Conservation (phyloP, 2,329 filamentous ascomycete species). For the Colletotrichum sp. region DNA sequence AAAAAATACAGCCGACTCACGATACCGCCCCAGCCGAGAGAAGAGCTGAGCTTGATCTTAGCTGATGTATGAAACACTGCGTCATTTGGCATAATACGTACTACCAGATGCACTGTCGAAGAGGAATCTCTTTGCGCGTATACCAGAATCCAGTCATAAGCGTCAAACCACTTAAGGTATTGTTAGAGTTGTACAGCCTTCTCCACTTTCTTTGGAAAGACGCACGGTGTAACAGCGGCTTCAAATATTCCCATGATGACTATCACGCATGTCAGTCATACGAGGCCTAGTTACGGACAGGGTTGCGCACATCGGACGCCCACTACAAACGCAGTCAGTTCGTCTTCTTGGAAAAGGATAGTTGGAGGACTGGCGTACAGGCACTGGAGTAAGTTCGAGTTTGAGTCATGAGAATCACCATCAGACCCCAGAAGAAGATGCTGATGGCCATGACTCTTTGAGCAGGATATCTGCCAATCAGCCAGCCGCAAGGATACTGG, state of each 20-base stretch:
- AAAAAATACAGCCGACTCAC: conserved; percentile 1
- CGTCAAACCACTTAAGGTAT: rapidly evolving
- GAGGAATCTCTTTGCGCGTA: conserved; percentile 35
- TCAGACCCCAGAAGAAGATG: conserved; percentile 28
- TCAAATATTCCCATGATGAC: background rate
- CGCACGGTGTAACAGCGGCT: background rate
- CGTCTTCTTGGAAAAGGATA: rapidly evolving
- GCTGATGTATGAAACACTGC: background rate
- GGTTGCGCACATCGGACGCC: background rate
- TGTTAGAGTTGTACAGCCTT: background rate
- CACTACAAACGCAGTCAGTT: background rate
- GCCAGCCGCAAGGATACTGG: conserved; percentile 43
- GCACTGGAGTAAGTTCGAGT: conserved; percentile 29
- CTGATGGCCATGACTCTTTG: conserved; percentile 33
- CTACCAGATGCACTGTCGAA: conserved; percentile 39
- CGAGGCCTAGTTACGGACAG: rapidly evolving
- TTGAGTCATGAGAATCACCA: conserved; percentile 36
- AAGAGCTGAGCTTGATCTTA: conserved; percentile 2
- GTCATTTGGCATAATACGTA: background rate
- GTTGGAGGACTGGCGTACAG: conserved; percentile 12
- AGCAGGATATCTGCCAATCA: conserved; percentile 39
- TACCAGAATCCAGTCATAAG: conserved; percentile 36
- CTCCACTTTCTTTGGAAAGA: rapidly evolving
- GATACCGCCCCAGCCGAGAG: conserved; percentile 32
- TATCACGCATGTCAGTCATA: background rate